Conservation (phyloP, 1,284 basidiomycete species). For the Trametes versicolor region DNA sequence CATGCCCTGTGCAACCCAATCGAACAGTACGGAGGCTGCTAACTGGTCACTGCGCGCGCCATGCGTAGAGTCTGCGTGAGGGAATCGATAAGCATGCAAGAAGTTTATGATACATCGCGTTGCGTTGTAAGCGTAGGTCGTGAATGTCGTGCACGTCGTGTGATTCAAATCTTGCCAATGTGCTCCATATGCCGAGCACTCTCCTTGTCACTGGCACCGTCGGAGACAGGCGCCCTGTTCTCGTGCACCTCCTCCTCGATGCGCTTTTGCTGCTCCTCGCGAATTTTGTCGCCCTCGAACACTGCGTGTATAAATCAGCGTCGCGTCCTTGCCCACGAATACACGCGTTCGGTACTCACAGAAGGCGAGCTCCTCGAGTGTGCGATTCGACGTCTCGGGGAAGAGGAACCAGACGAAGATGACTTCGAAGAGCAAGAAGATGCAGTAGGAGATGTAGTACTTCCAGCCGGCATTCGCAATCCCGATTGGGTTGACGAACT, state of each 20-base stretch:
- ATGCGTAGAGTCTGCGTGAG: neutral
- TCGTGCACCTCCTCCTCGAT: slow-evolving; percentile 53
- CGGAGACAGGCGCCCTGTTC: slow-evolving; percentile 24
- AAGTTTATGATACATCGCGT: neutral
- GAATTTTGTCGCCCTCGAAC: slow-evolving; percentile 57
- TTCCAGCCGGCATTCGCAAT: slow-evolving; percentile 57
- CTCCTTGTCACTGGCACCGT: slow-evolving; percentile 36
- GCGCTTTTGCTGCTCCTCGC: slow-evolving; percentile 54
- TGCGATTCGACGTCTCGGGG: slow-evolving; percentile 58
- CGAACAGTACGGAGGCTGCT: no score
- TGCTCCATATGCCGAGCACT: slow-evolving; percentile 37
- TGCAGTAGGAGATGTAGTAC: slow-evolving; percentile 45
- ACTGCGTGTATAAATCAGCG: slow-evolving; percentile 43
- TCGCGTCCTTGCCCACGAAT: neutral
- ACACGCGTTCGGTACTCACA: slow-evolving; percentile 48
- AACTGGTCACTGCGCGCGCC: neutral
- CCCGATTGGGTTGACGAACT: slow-evolving; percentile 78
- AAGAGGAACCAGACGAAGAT: slow-evolving; percentile 62
- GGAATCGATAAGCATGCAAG: neutral
- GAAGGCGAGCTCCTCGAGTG: slow-evolving; percentile 69
- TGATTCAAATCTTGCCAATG: neutral
- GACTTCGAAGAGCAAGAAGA: slow-evolving; percentile 55
- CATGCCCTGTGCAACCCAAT: no score
- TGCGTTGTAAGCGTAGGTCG: neutral
- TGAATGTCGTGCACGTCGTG: neutral